phyloP scores from a whole-genome alignment of 2,329 filamentous ascomycete species.

The Pyricularia sp. region DNA sequence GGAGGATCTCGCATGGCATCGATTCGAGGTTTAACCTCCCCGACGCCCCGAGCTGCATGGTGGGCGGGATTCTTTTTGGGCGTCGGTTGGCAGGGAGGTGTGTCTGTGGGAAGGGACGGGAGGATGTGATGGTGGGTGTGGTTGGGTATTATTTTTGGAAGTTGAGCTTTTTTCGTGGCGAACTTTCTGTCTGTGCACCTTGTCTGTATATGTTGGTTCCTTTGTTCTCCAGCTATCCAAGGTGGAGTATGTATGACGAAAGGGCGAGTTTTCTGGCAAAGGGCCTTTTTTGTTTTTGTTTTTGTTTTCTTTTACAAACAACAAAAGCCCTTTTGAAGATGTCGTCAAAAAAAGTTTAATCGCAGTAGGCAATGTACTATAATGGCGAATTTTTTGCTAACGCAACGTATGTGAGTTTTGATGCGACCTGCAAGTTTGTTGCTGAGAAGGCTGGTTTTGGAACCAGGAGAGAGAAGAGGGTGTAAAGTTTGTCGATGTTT shows the following conservation, averaged over 20 bases:
- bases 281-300: too few relatives aligned
- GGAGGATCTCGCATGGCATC: constrained; percentile 3
- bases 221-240: too few relatives aligned
- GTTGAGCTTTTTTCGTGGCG: too few relatives aligned
- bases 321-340: not conserved
- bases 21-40: constrained; percentile 2
- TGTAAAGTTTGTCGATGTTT: not conserved
- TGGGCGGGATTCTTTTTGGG: not conserved
- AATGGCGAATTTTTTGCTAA: not conserved
- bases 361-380: not conserved
- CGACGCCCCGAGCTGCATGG: not conserved
- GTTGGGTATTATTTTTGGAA: not conserved
- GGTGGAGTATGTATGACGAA: not conserved
- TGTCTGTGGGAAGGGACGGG: too few relatives aligned
- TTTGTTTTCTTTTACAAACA: not conserved
- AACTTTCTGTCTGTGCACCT: too few relatives aligned
- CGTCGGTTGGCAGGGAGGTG: not conserved
- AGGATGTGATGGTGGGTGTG: not conserved
- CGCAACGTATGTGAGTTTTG: not conserved
- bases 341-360: not conserved
- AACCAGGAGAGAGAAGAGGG: not conserved
- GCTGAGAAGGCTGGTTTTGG: not conserved
- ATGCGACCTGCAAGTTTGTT: not conserved
- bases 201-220: too few relatives aligned
- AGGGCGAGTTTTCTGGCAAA: not conserved